A percentile compares a stretch with the other conserved stretches of the same genome.
phyloP scores from a whole-genome alignment of 2,329 filamentous ascomycete species.

The Aspergillus arachidicola region DNA sequence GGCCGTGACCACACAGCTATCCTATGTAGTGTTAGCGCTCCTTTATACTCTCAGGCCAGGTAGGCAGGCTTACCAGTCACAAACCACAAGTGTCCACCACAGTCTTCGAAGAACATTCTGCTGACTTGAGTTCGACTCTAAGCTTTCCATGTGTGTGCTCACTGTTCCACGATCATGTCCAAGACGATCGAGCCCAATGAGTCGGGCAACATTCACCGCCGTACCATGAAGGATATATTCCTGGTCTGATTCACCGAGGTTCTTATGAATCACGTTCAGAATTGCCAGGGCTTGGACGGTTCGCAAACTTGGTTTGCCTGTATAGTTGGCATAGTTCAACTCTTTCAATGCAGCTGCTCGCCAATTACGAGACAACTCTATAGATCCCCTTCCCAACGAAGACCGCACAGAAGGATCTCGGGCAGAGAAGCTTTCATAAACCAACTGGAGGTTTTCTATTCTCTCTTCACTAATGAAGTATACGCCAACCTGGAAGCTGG shows the following conservation, averaged over 20 bases:
- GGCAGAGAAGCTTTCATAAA: not conserved
- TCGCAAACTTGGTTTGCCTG: not conserved
- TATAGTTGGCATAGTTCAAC: not conserved
- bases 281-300: not conserved
- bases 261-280: not conserved
- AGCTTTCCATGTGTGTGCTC: not conserved
- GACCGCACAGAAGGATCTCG: not conserved
- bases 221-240: not conserved
- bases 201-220: not conserved
- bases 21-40: not conserved
- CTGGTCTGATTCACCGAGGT: not conserved
- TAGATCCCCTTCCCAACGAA: not conserved
- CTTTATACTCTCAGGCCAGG: not conserved
- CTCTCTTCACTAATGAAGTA: not conserved
- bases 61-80: not conserved
- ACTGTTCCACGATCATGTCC: not conserved
- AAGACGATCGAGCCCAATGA: not conserved
- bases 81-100: not conserved
- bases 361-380: not conserved
- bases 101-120: not conserved
- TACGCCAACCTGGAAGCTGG: not conserved
- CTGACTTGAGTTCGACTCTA: not conserved
- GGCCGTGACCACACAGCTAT: not conserved
- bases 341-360: not conserved
- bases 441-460: not conserved